phyloP scores from a whole-genome alignment of 176 grass and related monocot genomes.

The Otatea glauca region DNA sequence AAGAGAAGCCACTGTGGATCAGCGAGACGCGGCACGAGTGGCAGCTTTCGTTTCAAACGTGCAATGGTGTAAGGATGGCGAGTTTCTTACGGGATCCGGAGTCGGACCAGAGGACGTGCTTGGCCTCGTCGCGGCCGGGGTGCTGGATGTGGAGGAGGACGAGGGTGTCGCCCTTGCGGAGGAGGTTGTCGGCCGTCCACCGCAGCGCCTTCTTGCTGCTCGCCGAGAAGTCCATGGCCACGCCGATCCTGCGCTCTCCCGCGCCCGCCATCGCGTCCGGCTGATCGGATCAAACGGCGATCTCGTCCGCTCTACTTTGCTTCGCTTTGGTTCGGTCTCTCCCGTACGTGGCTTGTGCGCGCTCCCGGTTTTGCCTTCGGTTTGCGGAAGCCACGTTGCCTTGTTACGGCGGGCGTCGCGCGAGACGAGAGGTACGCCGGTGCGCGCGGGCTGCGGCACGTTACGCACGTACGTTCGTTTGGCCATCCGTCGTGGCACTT shows the following conservation, averaged over 20 bases:
- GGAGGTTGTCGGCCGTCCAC: constrained; percentile 74
- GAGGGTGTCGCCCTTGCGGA: constrained; percentile 62
- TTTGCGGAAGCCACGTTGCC: too few relatives aligned
- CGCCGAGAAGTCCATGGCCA: constrained; percentile 78
- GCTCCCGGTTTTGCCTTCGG: too few relatives aligned
- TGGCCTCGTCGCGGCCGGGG: constrained; percentile 40
- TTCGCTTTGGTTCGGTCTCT: neutral
- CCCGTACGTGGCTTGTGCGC: too few relatives aligned
- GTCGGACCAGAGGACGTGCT: constrained; percentile 56
- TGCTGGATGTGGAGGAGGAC: constrained; percentile 63
- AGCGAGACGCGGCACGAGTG: neutral
- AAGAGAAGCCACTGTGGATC: neutral
- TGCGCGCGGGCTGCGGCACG: too few relatives aligned
- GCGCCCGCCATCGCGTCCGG: constrained; percentile 26
- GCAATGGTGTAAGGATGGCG: too few relatives aligned
- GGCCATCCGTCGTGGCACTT: too few relatives aligned
- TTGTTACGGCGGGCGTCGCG: too few relatives aligned
- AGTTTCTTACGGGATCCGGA: constrained; percentile 60
- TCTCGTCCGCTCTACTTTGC: too few relatives aligned
- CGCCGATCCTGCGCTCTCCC: constrained; percentile 62
- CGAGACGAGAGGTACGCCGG: too few relatives aligned
- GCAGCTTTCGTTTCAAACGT: too few relatives aligned
- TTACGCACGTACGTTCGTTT: too few relatives aligned
- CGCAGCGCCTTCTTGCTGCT: constrained; percentile 84
- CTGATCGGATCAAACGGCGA: neutral